Base-by-base conservation (phyloP, 2,329 filamentous ascomycete species). In the Stagonosporopsis rhizophila region DNA sequence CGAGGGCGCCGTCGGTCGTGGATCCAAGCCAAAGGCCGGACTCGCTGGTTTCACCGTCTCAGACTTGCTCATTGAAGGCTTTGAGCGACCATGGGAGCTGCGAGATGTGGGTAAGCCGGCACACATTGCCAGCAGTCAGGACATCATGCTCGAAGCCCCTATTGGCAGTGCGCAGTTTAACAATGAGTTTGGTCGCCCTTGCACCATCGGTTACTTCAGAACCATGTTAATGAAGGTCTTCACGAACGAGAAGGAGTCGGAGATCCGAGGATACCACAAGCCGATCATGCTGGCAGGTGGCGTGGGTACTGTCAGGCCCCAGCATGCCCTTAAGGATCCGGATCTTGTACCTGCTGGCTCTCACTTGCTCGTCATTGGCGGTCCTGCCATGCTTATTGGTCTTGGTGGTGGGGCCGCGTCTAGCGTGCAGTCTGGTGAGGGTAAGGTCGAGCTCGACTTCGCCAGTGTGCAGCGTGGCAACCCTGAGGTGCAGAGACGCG, bases 271-370 rank as follows among this genome's bases (percentile, higher is more conserved):
- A 22, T 99, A 96, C 75, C 95, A 98, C 79, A 99, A 99, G 80
- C 95, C 95, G 9, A 97, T 96, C 75, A 96, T 97, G 91, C 92
- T 99, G 78, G 95, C 95, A 60, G 95, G 95, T 72, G 95, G 95
- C 72, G 87, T 98, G 32, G 95, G 95, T 44, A 96, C 91, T 6
- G 94, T 98, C 27, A 82, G 95, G 55, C 94, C 95, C 14, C 88
- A 94, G 68, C 91, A 96, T 72, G 94, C 95, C 2, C 82, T 97
- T 56, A 99, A 99, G 79, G 85, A 90, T 60, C 86, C 89, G 8
- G 82, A 85, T 12, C 82, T 91, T 60, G 95, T 99, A 17, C 88
- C 88, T 48, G 85, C 92, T 47, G 94, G 92, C n/a, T 92, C 93
- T 17, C 91, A 94, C 73, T 85, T 96, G 41, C 89, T 99, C 64